Evolutionary conservation across 2,329 filamentous ascomycete genomes (phyloP), one percentile per base, ranked within the genome.

Genomic region (Thielaviopsis musarum): DNA sequence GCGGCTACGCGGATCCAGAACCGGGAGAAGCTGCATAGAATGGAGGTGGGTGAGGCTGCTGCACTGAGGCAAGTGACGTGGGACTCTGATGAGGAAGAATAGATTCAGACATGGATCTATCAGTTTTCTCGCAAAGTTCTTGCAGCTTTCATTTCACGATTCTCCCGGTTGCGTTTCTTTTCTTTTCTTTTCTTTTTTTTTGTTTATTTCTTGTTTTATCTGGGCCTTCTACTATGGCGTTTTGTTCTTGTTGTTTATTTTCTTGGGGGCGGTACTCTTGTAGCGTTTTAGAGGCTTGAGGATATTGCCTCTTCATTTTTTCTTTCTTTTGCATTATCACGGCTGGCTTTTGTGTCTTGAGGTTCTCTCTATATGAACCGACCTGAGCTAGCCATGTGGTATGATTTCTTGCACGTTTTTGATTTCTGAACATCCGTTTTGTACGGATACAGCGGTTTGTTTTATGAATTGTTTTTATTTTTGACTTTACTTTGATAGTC

Each of bases 31-130:
- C 71, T 82, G 17, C 79, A 81, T 65, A 73, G 75, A 65, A 83
- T 82, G 79, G 79, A 82, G 64, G 75, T 79, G 1, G 77, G 75
- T 60, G 79, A 82, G 66, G 79, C 79, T 13, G 75, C 73, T 1
- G 79, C 78, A 9, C 68, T 82, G 4, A 69, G 67, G 59, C 70
- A 68, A 66, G 67, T 70, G 57, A 66, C 72, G 24, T 70, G 72
- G 17, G 68, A 69, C 1, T 71, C 73, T 1, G 68, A 71, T 1
- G 71, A 73, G 0, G 72, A 74, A 5, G 71, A 73, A 28, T 69
- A 67, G 19, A 34, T 34, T 19, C 5, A 3, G 17, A 21, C 17
- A 15, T 38, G 26, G 13, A 19, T 59, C 17, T 55, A 30, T 55
- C n/a, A 24, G 13, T 21, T 56, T 59, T 5, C 34, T 26, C 30